phyloP scores from a whole-genome alignment of 208 protist genomes.

The Leptomonas seymouri region DNA sequence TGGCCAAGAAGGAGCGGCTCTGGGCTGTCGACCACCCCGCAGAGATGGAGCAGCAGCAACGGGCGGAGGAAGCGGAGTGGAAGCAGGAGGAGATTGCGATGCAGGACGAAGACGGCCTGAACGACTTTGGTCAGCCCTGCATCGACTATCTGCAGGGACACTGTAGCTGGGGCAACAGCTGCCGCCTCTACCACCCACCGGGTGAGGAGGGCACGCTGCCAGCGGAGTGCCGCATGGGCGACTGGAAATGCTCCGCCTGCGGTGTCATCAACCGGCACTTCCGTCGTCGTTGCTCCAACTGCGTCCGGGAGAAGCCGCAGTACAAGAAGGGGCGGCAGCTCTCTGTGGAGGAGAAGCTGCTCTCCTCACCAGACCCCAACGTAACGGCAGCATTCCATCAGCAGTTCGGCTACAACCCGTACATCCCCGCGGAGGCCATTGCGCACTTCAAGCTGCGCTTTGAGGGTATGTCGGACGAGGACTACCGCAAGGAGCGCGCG shows the following conservation, averaged over 20 bases:
- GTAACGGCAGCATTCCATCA: slow-evolving; percentile 54
- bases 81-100: slow-evolving; percentile 66
- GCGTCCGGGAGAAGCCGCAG: slow-evolving; percentile 90
- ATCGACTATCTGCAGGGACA: slow-evolving; percentile 92
- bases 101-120: slow-evolving; percentile 87
- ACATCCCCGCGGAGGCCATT: slow-evolving; percentile 57
- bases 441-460: slow-evolving; percentile 77
- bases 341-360: slow-evolving; percentile 68
- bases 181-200: slow-evolving; percentile 83
- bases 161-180: slow-evolving; percentile 81
- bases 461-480: slow-evolving; percentile 35
- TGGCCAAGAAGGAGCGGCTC: slow-evolving; percentile 86
- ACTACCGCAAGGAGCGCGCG: slow-evolving; percentile 74
- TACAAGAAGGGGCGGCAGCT: slow-evolving; percentile 75
- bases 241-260: slow-evolving; percentile 91
- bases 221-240: slow-evolving; percentile 83
- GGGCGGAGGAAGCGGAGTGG: slow-evolving; percentile 84
- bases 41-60: slow-evolving; percentile 65
- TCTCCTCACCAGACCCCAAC: slow-evolving; percentile 72
- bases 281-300: slow-evolving; percentile 88
- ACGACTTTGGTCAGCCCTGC: slow-evolving; percentile 92
- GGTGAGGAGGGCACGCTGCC: slow-evolving; percentile 89
- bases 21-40: slow-evolving; percentile 79
- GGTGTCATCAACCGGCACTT: slow-evolving; percentile 93
- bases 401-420: slow-evolving; percentile 92